A percentile compares a stretch with the other conserved stretches of the same genome.
These are phyloP conservation scores for Phytophthora citrophthora DNA, from an alignment of 352 stramenopile species.

Conservation along the genomic window DNA sequence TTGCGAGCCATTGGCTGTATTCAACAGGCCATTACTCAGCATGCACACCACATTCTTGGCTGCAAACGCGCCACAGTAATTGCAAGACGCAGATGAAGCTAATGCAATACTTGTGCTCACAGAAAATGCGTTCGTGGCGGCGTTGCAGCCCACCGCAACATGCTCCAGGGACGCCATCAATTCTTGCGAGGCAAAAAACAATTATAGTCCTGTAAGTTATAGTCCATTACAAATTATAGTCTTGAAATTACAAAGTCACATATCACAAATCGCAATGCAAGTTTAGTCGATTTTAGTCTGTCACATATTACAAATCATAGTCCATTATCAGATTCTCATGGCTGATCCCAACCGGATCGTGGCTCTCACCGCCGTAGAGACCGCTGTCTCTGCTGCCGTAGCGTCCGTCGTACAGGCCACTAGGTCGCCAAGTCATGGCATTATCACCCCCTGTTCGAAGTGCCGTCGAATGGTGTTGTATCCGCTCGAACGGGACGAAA, in stretches of 20 bases:
- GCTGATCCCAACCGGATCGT: slow-evolving; percentile 5
- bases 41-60: slow-evolving; percentile 61
- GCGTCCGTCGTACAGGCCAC: slow-evolving; percentile 10
- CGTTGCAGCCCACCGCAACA: slow-evolving; percentile 62
- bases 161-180: slow-evolving; percentile 42
- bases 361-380: slow-evolving; percentile 14
- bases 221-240: neutral
- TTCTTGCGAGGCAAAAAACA: neutral
- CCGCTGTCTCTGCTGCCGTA: slow-evolving; percentile 13
- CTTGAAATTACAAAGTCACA: no score
- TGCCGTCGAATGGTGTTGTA: slow-evolving; percentile 17
- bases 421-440: neutral
- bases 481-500: slow-evolving; percentile 8
- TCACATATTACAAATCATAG: no score
- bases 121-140: slow-evolving; percentile 57
- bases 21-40: slow-evolving; percentile 13
- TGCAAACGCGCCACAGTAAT: slow-evolving; percentile 44
- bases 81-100: neutral
- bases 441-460: neutral
- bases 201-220: slow-evolving; percentile 5
- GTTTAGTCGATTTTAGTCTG: no score
- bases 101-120: slow-evolving; percentile 11
- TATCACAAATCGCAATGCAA: no score
- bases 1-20: slow-evolving; percentile 1
- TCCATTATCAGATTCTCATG: slow-evolving; percentile 12